Evolutionary conservation across 768 basidiomycete genomes (phyloP).

Genomic region (Termitomyces titanicus): DNA sequence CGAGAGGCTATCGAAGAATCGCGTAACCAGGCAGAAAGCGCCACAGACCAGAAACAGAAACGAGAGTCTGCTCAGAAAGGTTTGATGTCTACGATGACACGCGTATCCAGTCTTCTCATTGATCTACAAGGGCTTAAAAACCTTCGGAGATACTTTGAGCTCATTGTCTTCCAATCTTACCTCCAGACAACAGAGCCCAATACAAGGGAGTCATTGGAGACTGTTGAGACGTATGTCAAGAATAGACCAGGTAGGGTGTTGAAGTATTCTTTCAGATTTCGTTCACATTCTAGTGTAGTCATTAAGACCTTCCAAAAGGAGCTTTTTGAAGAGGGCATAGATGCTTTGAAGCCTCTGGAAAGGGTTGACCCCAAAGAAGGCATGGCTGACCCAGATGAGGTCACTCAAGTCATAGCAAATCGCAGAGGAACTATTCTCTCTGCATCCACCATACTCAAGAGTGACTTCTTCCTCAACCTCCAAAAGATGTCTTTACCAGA

Average conservation of each 20-base stretch:
- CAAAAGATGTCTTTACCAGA: constrained; percentile 98
- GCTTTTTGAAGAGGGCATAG: constrained; percentile 69
- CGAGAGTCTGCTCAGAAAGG: constrained; percentile 69
- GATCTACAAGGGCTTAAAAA: constrained; percentile 61
- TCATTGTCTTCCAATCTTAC: constrained; percentile 89
- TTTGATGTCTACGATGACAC: constrained; percentile 21
- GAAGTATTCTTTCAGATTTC: not conserved
- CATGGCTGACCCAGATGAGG: constrained; percentile 87
- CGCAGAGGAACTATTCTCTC: constrained; percentile 85
- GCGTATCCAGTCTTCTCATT: constrained; percentile 1
- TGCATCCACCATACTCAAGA: constrained; percentile 91
- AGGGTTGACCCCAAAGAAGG: constrained; percentile 63
- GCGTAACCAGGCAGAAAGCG: constrained; percentile 72
- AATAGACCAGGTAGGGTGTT: constrained; percentile 69
- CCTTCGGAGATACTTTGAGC: constrained; percentile 78
- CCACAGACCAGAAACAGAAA: constrained; percentile 68
- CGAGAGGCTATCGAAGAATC: constrained; percentile 87
- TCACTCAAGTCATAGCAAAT: constrained; percentile 78
- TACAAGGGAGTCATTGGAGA: constrained; percentile 69
- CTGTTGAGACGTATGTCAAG: constrained; percentile 80
- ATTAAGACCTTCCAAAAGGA: constrained; percentile 96
- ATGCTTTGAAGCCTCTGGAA: constrained; percentile 80
- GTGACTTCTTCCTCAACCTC: constrained; percentile 88
- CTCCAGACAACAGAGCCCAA: constrained; percentile 79
- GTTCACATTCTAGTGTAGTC: constrained; percentile 39